These are phyloP conservation scores for Candida chauliodis DNA, from an alignment of 805 yeast species.

Conservation along the genomic window DNA sequence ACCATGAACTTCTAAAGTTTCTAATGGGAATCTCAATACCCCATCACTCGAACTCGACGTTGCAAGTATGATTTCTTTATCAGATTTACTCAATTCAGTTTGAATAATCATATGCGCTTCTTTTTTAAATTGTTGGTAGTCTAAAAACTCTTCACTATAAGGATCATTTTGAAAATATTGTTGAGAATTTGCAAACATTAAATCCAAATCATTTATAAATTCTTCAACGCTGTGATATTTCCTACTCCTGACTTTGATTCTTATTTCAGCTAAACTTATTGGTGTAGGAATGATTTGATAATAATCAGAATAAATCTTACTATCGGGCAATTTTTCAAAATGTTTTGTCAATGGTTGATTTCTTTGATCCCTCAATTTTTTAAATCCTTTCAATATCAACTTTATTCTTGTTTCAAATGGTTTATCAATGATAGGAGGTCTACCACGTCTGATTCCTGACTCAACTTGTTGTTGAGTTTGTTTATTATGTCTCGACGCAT, in stretches of 20 bases:
- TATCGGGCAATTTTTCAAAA: constrained; percentile 83
- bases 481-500: constrained; percentile 4
- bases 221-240: constrained; percentile 72
- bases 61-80: constrained; percentile 58
- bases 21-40: constrained; percentile 70
- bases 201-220: constrained; percentile 72
- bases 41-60: constrained; percentile 44
- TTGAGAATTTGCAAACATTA: constrained; percentile 73
- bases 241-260: constrained; percentile 80
- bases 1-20: constrained; percentile 67
- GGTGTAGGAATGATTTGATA: constrained; percentile 55
- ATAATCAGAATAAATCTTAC: constrained; percentile 50
- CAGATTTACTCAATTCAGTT: constrained; percentile 77
- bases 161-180: constrained; percentile 50
- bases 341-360: constrained; percentile 49
- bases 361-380: constrained; percentile 56
- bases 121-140: constrained; percentile 60
- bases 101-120: constrained; percentile 56
- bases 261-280: constrained; percentile 66
- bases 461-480: constrained; percentile 15
- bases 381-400: constrained; percentile 74
- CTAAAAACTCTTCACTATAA: constrained; percentile 55
- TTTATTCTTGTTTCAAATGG: constrained; percentile 93
- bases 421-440: constrained; percentile 88
- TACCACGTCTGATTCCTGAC: constrained; percentile 69